Conservation (phyloP, 345 rosid species). For the Sonneratia caseolaris region DNA sequence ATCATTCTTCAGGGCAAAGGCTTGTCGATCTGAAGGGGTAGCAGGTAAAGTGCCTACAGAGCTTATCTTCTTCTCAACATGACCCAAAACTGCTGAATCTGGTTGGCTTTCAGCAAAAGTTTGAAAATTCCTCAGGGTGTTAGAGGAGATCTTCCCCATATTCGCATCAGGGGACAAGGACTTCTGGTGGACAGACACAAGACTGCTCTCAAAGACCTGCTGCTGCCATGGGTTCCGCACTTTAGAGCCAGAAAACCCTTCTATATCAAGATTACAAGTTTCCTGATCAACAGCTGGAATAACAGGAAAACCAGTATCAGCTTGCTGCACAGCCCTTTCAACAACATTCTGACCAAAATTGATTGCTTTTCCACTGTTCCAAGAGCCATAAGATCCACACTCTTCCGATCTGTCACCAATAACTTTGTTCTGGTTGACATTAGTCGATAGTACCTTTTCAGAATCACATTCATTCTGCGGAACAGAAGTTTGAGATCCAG, state of each 20-base stretch:
- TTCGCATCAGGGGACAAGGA: neutral
- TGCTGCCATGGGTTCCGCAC: slow-evolving; percentile 12
- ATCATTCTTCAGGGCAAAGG: slow-evolving; percentile 4
- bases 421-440: slow-evolving; percentile 9
- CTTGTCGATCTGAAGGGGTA: slow-evolving; percentile 12
- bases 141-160: neutral
- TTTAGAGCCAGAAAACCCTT: neutral
- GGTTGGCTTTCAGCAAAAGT: neutral
- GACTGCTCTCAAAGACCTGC: slow-evolving; percentile 14
- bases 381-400: slow-evolving; percentile 13
- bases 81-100: slow-evolving; percentile 1
- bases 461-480: slow-evolving; percentile 8
- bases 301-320: slow-evolving; percentile 3
- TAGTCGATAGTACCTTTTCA: slow-evolving; percentile 4
- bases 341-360: slow-evolving; percentile 2
- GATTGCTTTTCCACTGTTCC: slow-evolving; percentile 13
- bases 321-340: slow-evolving; percentile 8
- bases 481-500: slow-evolving; percentile 9
- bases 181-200: slow-evolving; percentile 3
- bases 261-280: slow-evolving; percentile 4
- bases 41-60: slow-evolving; percentile 5
- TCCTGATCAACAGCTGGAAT: slow-evolving; percentile 12
- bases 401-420: slow-evolving; percentile 7
- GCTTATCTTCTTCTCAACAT: slow-evolving; percentile 10
- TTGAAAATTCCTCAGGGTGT: neutral